These are phyloP conservation scores for Coniferiporia weirii DNA, from an alignment of 1,284 basidiomycete genomes.

Conservation along the genomic window DNA sequence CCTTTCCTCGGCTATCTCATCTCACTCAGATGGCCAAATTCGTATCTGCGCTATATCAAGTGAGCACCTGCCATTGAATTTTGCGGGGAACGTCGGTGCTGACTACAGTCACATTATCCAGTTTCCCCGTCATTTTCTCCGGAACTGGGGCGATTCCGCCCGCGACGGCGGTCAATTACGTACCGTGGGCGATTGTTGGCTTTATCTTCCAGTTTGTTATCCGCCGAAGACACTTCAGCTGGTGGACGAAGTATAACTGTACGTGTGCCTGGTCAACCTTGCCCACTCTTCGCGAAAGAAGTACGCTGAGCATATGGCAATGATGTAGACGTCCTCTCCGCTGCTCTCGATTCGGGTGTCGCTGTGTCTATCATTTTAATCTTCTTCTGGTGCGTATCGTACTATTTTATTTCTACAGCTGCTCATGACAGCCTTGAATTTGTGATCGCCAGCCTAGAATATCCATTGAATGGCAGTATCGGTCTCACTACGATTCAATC, in stretches of 20 bases:
- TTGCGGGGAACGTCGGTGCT: neutral
- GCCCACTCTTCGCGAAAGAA: neutral
- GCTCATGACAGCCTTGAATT: slow-evolving; percentile 9
- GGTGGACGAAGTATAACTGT: slow-evolving; percentile 43
- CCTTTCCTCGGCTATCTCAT: slow-evolving; percentile 38
- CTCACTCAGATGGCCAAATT: slow-evolving; percentile 39
- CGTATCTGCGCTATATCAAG: slow-evolving; percentile 43
- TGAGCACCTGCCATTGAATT: slow-evolving; percentile 20
- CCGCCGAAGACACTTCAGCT: slow-evolving; percentile 36
- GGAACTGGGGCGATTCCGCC: slow-evolving; percentile 50
- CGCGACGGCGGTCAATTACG: slow-evolving; percentile 39
- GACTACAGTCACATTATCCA: slow-evolving; percentile 16
- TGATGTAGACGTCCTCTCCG: slow-evolving; percentile 25
- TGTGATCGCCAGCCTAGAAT: slow-evolving; percentile 14
- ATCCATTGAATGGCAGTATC: slow-evolving; percentile 25
- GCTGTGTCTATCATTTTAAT: slow-evolving; percentile 26
- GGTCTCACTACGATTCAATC: slow-evolving; percentile 21
- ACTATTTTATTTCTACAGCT: neutral
- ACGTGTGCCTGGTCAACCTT: neutral
- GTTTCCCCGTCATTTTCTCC: slow-evolving; percentile 48
- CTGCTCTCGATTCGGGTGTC: slow-evolving; percentile 27
- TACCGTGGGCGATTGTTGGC: slow-evolving; percentile 34
- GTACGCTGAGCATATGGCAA: neutral
- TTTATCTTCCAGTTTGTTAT: slow-evolving; percentile 43
- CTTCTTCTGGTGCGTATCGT: slow-evolving; percentile 22